Evolutionary conservation across 139 green algal species (phyloP).

Genomic region (Chlorella vulgaris): DNA sequence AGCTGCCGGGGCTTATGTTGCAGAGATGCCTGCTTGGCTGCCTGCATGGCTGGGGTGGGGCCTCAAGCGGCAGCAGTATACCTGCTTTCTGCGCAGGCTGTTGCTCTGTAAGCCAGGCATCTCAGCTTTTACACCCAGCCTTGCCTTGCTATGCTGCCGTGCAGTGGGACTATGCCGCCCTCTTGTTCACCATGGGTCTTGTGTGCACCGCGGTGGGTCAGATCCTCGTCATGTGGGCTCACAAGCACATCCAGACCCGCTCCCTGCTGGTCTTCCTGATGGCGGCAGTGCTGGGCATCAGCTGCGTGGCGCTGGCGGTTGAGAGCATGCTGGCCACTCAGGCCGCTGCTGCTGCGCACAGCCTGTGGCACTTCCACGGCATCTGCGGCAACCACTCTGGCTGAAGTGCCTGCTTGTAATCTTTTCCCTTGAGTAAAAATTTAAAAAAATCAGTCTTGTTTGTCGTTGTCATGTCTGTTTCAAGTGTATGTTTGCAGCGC

Average conservation of each 20-base stretch:
- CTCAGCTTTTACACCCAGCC: not conserved
- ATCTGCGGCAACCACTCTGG: slow-evolving; percentile 1
- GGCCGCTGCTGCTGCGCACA: not conserved
- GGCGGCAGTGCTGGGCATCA: slow-evolving; percentile 34
- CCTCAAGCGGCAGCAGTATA: too few relatives aligned
- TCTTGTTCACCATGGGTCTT: slow-evolving; percentile 44
- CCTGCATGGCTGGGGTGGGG: too few relatives aligned
- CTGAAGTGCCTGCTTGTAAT: too few relatives aligned
- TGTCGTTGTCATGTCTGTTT: too few relatives aligned
- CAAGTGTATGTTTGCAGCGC: too few relatives aligned
- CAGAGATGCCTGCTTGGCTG: too few relatives aligned
- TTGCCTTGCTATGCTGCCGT: not conserved
- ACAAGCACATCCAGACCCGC: slow-evolving; percentile 3
- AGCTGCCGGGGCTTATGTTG: too few relatives aligned
- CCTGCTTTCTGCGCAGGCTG: not conserved
- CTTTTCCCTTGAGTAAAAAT: too few relatives aligned
- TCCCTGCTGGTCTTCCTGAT: slow-evolving; percentile 46
- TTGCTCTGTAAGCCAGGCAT: not conserved
- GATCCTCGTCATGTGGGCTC: slow-evolving; percentile 25
- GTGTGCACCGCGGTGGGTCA: slow-evolving; percentile 51
- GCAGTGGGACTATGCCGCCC: slow-evolving; percentile 43
- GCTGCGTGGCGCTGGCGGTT: not conserved
- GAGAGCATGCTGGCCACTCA: not conserved
- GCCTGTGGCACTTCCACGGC: slow-evolving; percentile 12
- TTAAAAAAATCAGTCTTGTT: too few relatives aligned